phyloP scores from a whole-genome alignment of 129 eudicot genomes.

The Chrysanthemum seticuspe region DNA sequence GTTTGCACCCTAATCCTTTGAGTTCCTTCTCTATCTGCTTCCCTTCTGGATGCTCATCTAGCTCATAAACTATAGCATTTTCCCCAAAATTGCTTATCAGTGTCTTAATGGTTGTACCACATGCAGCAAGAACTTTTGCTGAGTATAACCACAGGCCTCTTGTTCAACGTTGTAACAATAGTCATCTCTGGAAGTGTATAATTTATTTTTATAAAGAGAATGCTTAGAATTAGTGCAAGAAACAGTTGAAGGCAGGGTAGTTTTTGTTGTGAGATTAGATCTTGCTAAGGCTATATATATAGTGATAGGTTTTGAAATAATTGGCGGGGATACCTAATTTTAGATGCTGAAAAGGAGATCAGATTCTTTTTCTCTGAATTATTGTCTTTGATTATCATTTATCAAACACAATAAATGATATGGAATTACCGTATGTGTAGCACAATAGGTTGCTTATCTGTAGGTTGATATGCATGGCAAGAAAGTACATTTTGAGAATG shows the following conservation, averaged over 20 bases:
- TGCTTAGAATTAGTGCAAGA: conserved; percentile 7
- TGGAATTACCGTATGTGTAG: not conserved
- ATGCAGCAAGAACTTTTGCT: conserved; percentile 69
- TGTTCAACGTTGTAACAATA: conserved; percentile 38
- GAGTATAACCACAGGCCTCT: too few relatives aligned
- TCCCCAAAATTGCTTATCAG: conserved; percentile 69
- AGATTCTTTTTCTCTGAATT: conserved; percentile 25
- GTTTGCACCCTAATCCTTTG: conserved; percentile 47
- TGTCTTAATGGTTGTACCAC: conserved; percentile 56
- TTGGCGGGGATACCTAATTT: not conserved
- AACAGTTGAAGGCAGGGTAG: not conserved
- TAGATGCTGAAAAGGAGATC: conserved; percentile 31
- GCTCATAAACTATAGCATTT: conserved; percentile 56
- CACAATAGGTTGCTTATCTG: conserved; percentile 20
- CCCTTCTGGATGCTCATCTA: conserved; percentile 71
- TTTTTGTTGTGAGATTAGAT: conserved; percentile 24
- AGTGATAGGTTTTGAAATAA: conserved; percentile 22
- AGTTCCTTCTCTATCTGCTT: conserved; percentile 53
- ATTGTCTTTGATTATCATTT: not conserved
- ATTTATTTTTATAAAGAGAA: not conserved
- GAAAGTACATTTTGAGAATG: conserved; percentile 11
- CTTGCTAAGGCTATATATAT: conserved; percentile 25
- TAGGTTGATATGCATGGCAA: conserved; percentile 31
- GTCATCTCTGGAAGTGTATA: conserved; percentile 33
- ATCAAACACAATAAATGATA: too few relatives aligned